These are phyloP conservation scores for Diversispora epigaea DNA, from an alignment of 192 early-diverging fungal genomes.

Conservation along the genomic window DNA sequence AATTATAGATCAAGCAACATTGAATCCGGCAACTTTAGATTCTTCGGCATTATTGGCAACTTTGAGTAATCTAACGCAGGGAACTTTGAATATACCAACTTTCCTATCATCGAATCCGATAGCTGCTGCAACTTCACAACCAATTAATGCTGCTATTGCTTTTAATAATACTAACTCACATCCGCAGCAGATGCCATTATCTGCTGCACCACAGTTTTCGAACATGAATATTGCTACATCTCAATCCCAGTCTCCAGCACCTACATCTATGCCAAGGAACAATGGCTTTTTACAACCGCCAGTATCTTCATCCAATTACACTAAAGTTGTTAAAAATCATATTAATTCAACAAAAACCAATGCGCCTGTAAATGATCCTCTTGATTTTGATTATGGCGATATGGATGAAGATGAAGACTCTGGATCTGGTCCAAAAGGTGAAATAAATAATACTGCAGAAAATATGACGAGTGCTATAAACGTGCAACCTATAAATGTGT, in stretches of 20 bases:
- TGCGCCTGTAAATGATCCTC: neutral
- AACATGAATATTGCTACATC: neutral
- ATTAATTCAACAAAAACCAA: neutral
- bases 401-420: slow-evolving; percentile 14
- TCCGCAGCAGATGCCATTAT: neutral
- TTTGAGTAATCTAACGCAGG: slow-evolving; percentile 29
- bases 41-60: slow-evolving; percentile 27
- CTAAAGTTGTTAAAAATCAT: neutral
- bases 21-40: slow-evolving; percentile 10
- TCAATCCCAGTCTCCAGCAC: neutral
- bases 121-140: slow-evolving; percentile 13
- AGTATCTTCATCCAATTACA: neutral
- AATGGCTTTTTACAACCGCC: slow-evolving; percentile 9
- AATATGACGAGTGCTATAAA: slow-evolving; percentile 33
- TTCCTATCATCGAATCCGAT: slow-evolving; percentile 21
- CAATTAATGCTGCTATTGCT: slow-evolving; percentile 15
- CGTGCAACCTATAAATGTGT: slow-evolving; percentile 34
- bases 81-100: slow-evolving; percentile 28
- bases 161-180: slow-evolving; percentile 10
- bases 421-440: neutral
- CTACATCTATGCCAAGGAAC: neutral
- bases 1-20: slow-evolving; percentile 8
- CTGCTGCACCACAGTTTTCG: neutral
- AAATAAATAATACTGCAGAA: neutral
- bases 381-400: slow-evolving; percentile 26